Evolutionary conservation across 2,329 filamentous ascomycete species (phyloP).

Genomic region (Neocucurbitaria cava): DNA sequence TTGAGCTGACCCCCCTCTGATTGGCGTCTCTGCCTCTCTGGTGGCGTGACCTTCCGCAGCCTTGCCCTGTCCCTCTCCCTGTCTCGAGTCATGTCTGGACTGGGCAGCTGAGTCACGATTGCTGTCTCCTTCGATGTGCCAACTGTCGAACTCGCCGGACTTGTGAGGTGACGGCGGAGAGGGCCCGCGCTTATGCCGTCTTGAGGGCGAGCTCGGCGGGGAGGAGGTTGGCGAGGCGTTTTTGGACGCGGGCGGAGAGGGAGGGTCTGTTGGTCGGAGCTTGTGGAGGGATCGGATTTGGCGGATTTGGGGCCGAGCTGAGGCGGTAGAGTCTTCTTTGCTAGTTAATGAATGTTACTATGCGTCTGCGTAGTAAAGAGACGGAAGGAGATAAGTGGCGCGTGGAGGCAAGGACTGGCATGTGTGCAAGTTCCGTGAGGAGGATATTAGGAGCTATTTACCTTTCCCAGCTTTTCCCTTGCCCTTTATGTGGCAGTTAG

Average conservation of each 20-base stretch:
- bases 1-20: constrained; percentile 12
- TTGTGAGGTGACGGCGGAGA: constrained; percentile 47
- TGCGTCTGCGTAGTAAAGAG: constrained; percentile 21
- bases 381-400: constrained; percentile 8
- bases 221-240: constrained; percentile 32
- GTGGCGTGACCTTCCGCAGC: constrained; percentile 32
- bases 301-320: constrained; percentile 36
- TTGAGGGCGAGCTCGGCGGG: constrained; percentile 42
- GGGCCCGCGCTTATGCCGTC: constrained; percentile 34
- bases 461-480: constrained; percentile 46
- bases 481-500: constrained; percentile 47
- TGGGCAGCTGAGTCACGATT: constrained; percentile 33
- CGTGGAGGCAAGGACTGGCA: not conserved
- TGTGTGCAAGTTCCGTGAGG: constrained; percentile 16
- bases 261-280: constrained; percentile 37
- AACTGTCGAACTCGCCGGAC: constrained; percentile 44
- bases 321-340: constrained; percentile 37
- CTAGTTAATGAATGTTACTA: constrained; percentile 49
- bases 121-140: constrained; percentile 41
- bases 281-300: constrained; percentile 39
- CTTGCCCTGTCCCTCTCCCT: constrained; percentile 33
- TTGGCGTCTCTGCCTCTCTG: constrained; percentile 25
- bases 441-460: constrained; percentile 37
- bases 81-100: constrained; percentile 28
- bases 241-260: constrained; percentile 38